Conservation (phyloP, 192 early-diverging fungal genomes). For the Coemansia sp. region DNA sequence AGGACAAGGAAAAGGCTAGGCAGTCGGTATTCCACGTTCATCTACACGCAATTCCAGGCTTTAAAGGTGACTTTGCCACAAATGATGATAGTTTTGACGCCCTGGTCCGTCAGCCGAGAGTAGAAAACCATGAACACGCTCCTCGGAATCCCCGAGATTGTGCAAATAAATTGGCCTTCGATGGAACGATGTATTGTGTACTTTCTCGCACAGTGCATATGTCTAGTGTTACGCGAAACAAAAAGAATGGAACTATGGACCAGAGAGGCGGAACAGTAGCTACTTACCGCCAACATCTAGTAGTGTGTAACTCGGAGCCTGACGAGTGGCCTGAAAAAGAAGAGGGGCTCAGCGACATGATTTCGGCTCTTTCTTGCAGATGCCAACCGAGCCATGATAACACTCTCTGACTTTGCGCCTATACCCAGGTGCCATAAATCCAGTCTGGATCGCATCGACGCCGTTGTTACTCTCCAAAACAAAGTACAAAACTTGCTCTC, state of each 20-base stretch:
- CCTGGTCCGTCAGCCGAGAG: conserved; percentile 44
- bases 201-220: background rate
- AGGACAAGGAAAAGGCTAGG: conserved; percentile 73
- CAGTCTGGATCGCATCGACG: conserved; percentile 25
- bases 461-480: conserved; percentile 30
- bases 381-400: conserved; percentile 46
- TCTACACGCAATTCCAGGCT: conserved; percentile 87
- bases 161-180: conserved; percentile 26
- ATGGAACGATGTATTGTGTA: conserved; percentile 1
- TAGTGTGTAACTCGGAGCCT: conserved; percentile 49
- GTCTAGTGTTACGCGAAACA: background rate
- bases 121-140: conserved; percentile 72
- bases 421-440: conserved; percentile 2
- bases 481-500: conserved; percentile 28
- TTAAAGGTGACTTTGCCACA: conserved; percentile 73
- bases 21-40: conserved; percentile 91
- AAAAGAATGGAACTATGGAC: background rate
- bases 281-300: conserved; percentile 41
- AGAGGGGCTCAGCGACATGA: conserved; percentile 43
- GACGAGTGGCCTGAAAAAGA: conserved; percentile 49
- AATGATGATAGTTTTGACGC: conserved; percentile 91
- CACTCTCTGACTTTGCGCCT: conserved; percentile 50
- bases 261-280: conserved; percentile 41
- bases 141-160: conserved; percentile 38
- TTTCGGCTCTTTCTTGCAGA: conserved; percentile 41